Percentiles rank a stretch among this genome's conserved stretches.
Evolutionary conservation across 176 grass and related monocot species (phyloP).

Genomic region (Oryza meridionalis): DNA sequence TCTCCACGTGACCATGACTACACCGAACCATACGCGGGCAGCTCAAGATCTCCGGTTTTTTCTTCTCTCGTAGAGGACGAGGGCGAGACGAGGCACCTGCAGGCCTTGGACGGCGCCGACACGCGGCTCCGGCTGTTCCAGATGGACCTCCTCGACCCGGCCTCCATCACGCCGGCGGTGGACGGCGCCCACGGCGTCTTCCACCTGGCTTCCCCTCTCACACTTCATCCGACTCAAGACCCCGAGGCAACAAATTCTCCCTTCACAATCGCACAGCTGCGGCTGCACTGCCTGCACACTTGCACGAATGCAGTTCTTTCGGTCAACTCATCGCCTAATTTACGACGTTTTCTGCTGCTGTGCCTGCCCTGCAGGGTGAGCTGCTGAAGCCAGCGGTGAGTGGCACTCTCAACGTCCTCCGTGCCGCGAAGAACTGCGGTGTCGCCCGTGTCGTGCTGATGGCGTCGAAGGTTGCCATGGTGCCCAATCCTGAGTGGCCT

Average conservation of each 20-base stretch:
- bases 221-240: constrained; percentile 32
- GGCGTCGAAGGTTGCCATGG: constrained; percentile 52
- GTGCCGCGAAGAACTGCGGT: constrained; percentile 39
- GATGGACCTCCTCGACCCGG: constrained; percentile 59
- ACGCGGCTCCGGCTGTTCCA: constrained; percentile 59
- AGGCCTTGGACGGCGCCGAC: constrained; percentile 44
- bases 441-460: constrained; percentile 49
- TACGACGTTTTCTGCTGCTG: neutral
- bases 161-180: constrained; percentile 39
- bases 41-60: neutral
- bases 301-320: neutral
- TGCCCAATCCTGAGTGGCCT: constrained; percentile 59
- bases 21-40: neutral
- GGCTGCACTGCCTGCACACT: neutral
- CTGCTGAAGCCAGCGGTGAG: constrained; percentile 56
- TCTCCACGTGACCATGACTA: neutral
- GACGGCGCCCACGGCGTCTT: constrained; percentile 58
- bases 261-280: neutral
- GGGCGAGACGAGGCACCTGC: constrained; percentile 65
- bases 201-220: constrained; percentile 59
- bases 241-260: constrained; percentile 53
- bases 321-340: neutral
- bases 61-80: constrained; percentile 51
- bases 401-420: constrained; percentile 66
- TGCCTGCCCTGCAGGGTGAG: constrained; percentile 34